Base-by-base conservation (phyloP, 2,329 filamentous ascomycete genomes). In the Cephalotrichum gorgonifer region DNA sequence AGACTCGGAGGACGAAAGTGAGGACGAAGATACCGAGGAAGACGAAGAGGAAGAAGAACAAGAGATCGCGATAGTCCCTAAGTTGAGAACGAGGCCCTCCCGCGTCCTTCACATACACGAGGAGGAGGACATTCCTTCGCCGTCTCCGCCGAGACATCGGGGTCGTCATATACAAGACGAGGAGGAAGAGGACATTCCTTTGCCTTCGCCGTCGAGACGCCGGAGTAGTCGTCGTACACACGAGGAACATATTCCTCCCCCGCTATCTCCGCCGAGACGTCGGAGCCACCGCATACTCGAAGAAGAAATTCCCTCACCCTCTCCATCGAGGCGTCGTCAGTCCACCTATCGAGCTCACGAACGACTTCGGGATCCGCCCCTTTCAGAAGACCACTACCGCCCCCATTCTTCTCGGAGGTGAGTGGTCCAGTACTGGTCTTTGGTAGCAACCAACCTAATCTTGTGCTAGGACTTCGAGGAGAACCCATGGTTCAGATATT, bases 1-100 rank as follows among this genome's bases (percentile, higher is more conserved):
- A 55, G 31, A 57, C 57, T 41, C 54, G 15, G 47, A 48, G 17
- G 39, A 48, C 26, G 27, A 44, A 27, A 44, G 25, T 17, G 43
- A 47, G n/a, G 33, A 41, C 9, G 43, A 45, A 28, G 45, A 30
- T 23, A 33, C 22, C 9, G 44, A 46, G n/a, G 44, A 28, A 31
- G 26, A 25, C 15, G 44, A 25, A 17, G 28, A 46, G n/a, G n/a
- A 6, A 43, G 35, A 27, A 11, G 11, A 20, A 2, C 20, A 26
- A 25, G 22, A n/a, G n/a, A n/a, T n/a, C 43, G 25, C 26, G 45
- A 27, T 30, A 35, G 28, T 17, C n/a, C 45, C 23, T 4, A 31
- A 33, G 17, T 28, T 38, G n/a, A 47, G 33, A 47, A 26, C 45
- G 11, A 28, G n/a, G n/a, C n/a, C n/a, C n/a, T n/a, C n/a, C n/a